Base-by-base conservation (phyloP, 345 rosid genomes). In the Salix koriyanagi region DNA sequence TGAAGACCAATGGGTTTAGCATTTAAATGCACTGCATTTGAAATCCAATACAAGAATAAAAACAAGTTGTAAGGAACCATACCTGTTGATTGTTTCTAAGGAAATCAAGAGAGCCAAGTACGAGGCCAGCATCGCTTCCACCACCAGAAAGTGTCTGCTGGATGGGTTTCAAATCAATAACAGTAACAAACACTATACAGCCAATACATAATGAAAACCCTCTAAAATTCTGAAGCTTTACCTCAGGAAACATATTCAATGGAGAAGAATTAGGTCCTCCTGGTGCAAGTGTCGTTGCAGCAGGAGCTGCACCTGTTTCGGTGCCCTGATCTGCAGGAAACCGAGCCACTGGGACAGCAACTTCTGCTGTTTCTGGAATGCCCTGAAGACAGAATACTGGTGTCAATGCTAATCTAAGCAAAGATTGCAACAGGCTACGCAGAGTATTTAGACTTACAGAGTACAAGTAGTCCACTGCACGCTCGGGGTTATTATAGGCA, bases 391-490 rank as follows among this genome's bases (percentile, higher is more conserved):
- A 70, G 72, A 72, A 76, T 50, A 80, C 50, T 46, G 18, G 16
- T 41, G 75, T 85, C 69, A 90, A 65, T 30, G 65, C 8, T 65
- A 44, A 79, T 70, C 56, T 58, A 46, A 65, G 37, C 25, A 61
- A 79, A 70, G 18, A 36, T 56, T 42, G 39, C 62, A 26, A 61
- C 32, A 50, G 69, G 61, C 67, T 6, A 69, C 61, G 42, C 32
- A 62, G 34, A 60, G 73, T 50, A 34, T 52, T 71, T 50, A 36
- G 69, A 69, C 89, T 69, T 90, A 96, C 99, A 69, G 97, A 87
- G 80, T 93, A 96, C 26, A 96, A 80, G 84, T 96, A 96, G 84
- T 96, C 99, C 79, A 96, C 97, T n/a, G 99, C 99, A 76, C 99
- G 84, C 87, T 94, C 99, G 30, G 99, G 99, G 75, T 96, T 96